These are phyloP conservation scores for Pneumocystis carinii DNA, from an alignment of 1,139 yeast species.

Conservation along the genomic window DNA sequence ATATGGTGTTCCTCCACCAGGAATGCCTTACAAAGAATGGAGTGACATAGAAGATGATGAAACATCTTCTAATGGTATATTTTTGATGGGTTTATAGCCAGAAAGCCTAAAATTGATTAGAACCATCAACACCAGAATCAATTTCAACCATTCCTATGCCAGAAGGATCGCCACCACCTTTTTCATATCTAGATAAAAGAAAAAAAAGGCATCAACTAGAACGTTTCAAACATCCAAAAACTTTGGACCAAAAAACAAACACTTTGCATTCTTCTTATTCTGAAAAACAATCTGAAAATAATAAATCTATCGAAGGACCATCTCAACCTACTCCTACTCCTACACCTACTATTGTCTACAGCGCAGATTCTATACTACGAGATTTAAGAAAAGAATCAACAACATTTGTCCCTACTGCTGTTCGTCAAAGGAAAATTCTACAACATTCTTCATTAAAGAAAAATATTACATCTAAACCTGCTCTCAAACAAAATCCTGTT, in stretches of 20 bases:
- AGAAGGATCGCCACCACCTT: conserved; percentile 1
- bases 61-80: neutral
- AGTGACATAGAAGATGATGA: neutral
- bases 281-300: neutral
- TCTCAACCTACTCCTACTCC: neutral
- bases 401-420: neutral
- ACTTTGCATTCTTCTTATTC: neutral
- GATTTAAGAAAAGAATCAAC: neutral
- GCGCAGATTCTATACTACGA: neutral
- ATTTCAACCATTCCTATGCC: neutral
- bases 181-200: neutral
- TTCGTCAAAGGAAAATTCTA: neutral
- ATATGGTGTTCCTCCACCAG: conserved; percentile 2
- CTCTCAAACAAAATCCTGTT: neutral
- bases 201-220: neutral
- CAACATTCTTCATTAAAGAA: neutral
- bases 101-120: neutral
- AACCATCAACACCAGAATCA: neutral
- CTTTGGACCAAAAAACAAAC: neutral
- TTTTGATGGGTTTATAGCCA: neutral
- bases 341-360: neutral
- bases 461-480: neutral
- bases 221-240: neutral
- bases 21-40: conserved; percentile 1
- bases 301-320: neutral